phyloP scores from a whole-genome alignment of 2,329 filamentous ascomycete genomes.

The Setomelanomma holmii region DNA sequence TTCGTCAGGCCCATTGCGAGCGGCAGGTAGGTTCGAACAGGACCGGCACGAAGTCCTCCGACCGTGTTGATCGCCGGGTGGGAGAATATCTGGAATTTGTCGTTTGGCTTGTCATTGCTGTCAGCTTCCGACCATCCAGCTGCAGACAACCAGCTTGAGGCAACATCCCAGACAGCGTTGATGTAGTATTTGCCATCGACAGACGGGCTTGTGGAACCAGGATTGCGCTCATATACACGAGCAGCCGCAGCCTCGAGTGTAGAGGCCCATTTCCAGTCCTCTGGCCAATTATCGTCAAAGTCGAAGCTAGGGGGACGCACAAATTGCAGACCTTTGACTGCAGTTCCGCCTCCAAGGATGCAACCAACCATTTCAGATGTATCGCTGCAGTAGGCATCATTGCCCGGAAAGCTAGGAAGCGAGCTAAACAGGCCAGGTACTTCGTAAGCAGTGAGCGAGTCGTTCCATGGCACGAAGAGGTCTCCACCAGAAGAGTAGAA shows the following conservation, averaged over 20 bases:
- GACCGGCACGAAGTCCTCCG: conserved; percentile 24
- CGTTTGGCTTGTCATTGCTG: conserved; percentile 25
- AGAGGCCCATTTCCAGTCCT: conserved; percentile 27
- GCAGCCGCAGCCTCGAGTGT: conserved; percentile 19
- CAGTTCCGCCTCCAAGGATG: conserved; percentile 48
- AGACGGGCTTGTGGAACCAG: conserved; percentile 26
- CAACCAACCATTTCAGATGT: conserved; percentile 47
- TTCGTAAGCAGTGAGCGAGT: conserved; percentile 33
- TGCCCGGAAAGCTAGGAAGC: conserved; percentile 40
- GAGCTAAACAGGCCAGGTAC: conserved; percentile 28
- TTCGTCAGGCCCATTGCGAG: conserved; percentile 18
- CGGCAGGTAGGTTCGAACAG: conserved; percentile 28
- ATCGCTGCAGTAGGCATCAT: conserved; percentile 46
- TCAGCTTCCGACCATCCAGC: conserved; percentile 26
- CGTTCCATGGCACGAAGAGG: conserved; percentile 28
- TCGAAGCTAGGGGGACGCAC: conserved; percentile 27
- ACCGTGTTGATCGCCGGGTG: conserved; percentile 17
- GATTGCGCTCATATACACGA: conserved; percentile 26
- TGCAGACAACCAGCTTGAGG: conserved; percentile 21
- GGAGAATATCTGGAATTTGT: conserved; percentile 26
- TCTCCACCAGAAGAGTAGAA: conserved; percentile 42
- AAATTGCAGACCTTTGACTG: conserved; percentile 31
- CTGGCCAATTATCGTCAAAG: conserved; percentile 30
- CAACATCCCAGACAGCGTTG: conserved; percentile 23
- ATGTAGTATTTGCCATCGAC: conserved; percentile 28